Conservation (phyloP, 2,329 filamentous ascomycete species). For the Colletotrichum sp. region DNA sequence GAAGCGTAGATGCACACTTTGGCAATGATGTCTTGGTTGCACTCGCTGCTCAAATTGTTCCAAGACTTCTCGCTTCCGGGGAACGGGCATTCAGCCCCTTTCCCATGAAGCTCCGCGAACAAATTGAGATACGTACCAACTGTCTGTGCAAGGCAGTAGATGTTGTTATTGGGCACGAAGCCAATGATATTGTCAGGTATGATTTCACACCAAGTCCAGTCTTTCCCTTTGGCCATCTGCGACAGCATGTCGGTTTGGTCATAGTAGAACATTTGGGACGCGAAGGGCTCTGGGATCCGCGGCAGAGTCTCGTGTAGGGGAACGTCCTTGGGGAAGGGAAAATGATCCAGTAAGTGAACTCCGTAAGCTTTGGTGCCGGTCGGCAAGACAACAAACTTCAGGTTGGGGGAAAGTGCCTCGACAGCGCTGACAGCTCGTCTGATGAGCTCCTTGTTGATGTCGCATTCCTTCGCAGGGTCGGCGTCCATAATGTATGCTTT, state of each 20-base stretch:
- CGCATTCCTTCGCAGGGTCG: slow-evolving; percentile 33
- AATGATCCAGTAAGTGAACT: slow-evolving; percentile 32
- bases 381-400: slow-evolving; percentile 44
- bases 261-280: slow-evolving; percentile 51
- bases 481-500: slow-evolving; percentile 39
- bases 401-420: slow-evolving; percentile 38
- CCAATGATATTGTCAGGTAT: slow-evolving; percentile 48
- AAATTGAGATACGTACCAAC: slow-evolving; percentile 42
- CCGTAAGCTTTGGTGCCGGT: slow-evolving; percentile 47
- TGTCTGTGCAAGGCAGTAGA: slow-evolving; percentile 45
- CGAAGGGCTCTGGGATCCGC: slow-evolving; percentile 44
- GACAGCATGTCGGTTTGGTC: slow-evolving; percentile 45
- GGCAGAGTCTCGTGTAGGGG: slow-evolving; percentile 43
- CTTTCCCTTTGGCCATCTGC: slow-evolving; percentile 37
- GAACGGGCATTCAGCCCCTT: slow-evolving; percentile 37
- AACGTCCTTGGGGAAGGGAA: slow-evolving; percentile 33
- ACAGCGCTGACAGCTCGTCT: slow-evolving; percentile 41
- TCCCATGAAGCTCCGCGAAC: slow-evolving; percentile 38
- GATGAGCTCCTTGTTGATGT: slow-evolving; percentile 42
- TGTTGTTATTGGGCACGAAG: slow-evolving; percentile 47
- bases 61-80: slow-evolving; percentile 39
- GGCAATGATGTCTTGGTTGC: slow-evolving; percentile 40
- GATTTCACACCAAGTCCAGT: slow-evolving; percentile 48
- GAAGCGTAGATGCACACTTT: slow-evolving; percentile 46
- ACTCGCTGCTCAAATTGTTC: slow-evolving; percentile 36